Evolutionary conservation across 2,329 filamentous ascomycete species (phyloP).

Genomic region (Botrytis elliptica): DNA sequence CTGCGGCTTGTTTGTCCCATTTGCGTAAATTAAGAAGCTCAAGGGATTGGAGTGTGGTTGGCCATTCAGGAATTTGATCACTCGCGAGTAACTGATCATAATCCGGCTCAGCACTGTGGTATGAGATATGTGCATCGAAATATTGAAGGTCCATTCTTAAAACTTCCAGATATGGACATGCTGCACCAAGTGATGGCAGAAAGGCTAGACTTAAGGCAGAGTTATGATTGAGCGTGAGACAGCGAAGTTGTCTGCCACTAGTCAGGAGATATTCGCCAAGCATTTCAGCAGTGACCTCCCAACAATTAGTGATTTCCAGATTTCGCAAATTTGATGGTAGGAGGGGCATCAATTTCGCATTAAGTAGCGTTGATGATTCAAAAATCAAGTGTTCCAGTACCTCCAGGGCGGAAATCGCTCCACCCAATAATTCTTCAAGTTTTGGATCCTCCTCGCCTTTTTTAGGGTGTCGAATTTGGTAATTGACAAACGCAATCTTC

Average conservation of each 20-base stretch:
- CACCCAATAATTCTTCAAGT: conserved; percentile 43
- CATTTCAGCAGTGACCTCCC: conserved; percentile 66
- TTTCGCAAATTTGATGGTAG: conserved; percentile 65
- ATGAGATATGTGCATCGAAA: conserved; percentile 65
- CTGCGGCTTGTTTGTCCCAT: conserved; percentile 67
- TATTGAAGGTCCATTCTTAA: conserved; percentile 79
- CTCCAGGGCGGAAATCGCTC: conserved; percentile 55
- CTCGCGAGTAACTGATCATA: conserved; percentile 67
- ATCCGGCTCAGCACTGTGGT: conserved; percentile 70
- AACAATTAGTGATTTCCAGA: conserved; percentile 77
- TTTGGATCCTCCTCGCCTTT: conserved; percentile 40
- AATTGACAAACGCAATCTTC: conserved; percentile 61
- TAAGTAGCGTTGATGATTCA: conserved; percentile 71
- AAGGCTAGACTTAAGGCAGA: conserved; percentile 75
- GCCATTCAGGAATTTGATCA: conserved; percentile 75
- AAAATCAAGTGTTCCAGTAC: conserved; percentile 67
- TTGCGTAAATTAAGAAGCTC: conserved; percentile 76
- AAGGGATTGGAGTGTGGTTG: conserved; percentile 65
- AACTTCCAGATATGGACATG: conserved; percentile 68
- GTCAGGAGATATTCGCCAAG: conserved; percentile 63
- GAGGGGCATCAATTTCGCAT: conserved; percentile 63
- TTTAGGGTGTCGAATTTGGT: conserved; percentile 52
- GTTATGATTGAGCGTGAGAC: conserved; percentile 74
- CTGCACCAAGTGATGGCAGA: conserved; percentile 60
- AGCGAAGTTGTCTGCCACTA: conserved; percentile 65